phyloP scores from a whole-genome alignment of 169 alveolate species.

The Sarcocystis neurona region DNA sequence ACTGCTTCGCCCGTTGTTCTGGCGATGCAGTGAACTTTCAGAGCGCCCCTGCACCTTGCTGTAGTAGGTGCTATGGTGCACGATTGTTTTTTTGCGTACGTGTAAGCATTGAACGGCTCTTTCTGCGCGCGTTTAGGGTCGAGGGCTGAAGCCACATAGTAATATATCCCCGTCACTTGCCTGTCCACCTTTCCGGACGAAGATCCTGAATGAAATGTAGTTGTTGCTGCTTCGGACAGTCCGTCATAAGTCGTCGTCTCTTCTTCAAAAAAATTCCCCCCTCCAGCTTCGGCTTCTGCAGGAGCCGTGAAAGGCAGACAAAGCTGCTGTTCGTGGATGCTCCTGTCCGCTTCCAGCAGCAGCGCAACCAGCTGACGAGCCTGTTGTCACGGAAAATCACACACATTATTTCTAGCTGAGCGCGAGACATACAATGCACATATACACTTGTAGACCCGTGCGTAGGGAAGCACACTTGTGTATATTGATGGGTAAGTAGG shows the following conservation, averaged over 20 bases:
- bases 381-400: too few species aligned
- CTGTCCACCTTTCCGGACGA: conserved; percentile 4
- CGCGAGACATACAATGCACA: too few species aligned
- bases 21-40: too few species aligned
- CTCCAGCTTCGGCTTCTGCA: background rate
- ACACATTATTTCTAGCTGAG: too few species aligned
- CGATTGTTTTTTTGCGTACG: background rate
- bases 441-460: too few species aligned
- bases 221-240: background rate
- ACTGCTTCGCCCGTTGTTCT: too few species aligned
- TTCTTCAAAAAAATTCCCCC: background rate
- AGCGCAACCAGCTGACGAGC: background rate
- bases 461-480: too few species aligned
- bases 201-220: background rate
- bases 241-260: background rate
- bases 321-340: conserved; percentile 24
- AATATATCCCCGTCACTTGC: background rate
- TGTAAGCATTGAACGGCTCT: background rate
- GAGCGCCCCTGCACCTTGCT: too few species aligned
- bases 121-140: too few species aligned
- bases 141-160: too few species aligned
- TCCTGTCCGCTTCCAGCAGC: background rate
- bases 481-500: too few species aligned
- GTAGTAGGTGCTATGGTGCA: too few species aligned
- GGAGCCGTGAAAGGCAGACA: background rate